Evolutionary conservation across 2,329 filamentous ascomycete genomes (phyloP).

Genomic region (Aspergillus thermomutatus): DNA sequence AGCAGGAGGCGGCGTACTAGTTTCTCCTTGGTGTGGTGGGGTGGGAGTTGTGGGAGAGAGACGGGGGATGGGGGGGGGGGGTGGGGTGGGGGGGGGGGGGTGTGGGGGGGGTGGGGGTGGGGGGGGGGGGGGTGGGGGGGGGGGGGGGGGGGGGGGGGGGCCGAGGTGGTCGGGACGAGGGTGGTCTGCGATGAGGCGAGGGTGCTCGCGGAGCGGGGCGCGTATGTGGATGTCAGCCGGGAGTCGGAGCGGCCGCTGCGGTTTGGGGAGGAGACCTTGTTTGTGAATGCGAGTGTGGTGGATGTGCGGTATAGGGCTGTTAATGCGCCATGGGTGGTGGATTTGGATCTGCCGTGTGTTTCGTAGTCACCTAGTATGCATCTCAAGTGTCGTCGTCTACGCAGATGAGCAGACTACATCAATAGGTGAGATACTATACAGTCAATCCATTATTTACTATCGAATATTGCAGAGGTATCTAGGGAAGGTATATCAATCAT

Average conservation of each 20-base stretch:
- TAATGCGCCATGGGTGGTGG: slow-evolving; percentile 56
- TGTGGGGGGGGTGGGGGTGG: too few species aligned
- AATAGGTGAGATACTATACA: too few species aligned
- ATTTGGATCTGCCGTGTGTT: slow-evolving; percentile 46
- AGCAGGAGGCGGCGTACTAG: too few species aligned
- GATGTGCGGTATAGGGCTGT: slow-evolving; percentile 46
- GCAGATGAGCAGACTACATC: too few species aligned
- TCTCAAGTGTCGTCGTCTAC: too few species aligned
- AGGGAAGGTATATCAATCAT: slow-evolving; percentile 3
- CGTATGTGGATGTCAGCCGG: slow-evolving; percentile 33
- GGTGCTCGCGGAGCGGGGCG: slow-evolving; percentile 30
- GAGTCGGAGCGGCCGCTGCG: slow-evolving; percentile 28
- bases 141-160: background rate
- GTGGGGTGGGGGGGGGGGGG: too few species aligned
- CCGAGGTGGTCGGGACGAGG: slow-evolving; percentile 10
- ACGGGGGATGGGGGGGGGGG: too few species aligned
- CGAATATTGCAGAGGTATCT: slow-evolving; percentile 4
- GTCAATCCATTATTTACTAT: background rate
- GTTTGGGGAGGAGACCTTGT: slow-evolving; percentile 52
- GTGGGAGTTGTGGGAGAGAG: too few species aligned
- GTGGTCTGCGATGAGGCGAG: slow-evolving; percentile 25
- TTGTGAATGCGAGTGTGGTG: slow-evolving; percentile 59
- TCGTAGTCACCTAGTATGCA: too few species aligned
- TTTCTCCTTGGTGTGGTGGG: too few species aligned
- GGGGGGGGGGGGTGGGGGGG: too few species aligned